These are phyloP conservation scores for Teratosphaeria gauchensis DNA, from an alignment of 2,329 filamentous ascomycete species.

Conservation along the genomic window DNA sequence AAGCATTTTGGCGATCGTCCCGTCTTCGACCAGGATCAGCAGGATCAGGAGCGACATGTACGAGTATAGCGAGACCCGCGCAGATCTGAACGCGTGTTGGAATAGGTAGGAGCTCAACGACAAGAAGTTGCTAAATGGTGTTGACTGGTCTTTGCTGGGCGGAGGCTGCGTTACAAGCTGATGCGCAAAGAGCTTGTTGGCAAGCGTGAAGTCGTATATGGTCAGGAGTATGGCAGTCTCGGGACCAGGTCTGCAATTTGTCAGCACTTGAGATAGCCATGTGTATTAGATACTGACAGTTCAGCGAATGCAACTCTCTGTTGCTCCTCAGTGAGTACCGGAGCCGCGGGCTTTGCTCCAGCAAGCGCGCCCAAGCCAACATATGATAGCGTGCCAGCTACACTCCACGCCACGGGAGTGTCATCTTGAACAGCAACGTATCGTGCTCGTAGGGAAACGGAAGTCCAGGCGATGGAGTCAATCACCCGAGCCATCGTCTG, in stretches of 20 bases:
- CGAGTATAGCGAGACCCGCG: slow-evolving; percentile 69
- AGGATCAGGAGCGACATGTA: slow-evolving; percentile 78
- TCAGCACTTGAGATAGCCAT: slow-evolving; percentile 7
- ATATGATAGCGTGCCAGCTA: slow-evolving; percentile 70
- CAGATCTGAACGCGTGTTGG: slow-evolving; percentile 81
- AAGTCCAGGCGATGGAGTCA: slow-evolving; percentile 63
- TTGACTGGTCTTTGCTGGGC: slow-evolving; percentile 25
- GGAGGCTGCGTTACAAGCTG: slow-evolving; percentile 54
- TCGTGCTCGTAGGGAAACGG: slow-evolving; percentile 55
- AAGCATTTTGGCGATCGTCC: slow-evolving; percentile 68
- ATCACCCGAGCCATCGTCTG: slow-evolving; percentile 74
- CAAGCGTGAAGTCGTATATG: slow-evolving; percentile 85
- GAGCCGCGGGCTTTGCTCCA: slow-evolving; percentile 47
- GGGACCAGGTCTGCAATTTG: slow-evolving; percentile 56
- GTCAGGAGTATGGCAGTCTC: slow-evolving; percentile 73
- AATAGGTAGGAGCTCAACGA: slow-evolving; percentile 87
- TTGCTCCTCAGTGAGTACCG: slow-evolving; percentile 63
- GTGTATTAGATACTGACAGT: slow-evolving; percentile 49
- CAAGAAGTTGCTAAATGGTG: slow-evolving; percentile 65
- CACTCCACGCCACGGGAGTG: slow-evolving; percentile 77
- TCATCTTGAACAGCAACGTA: slow-evolving; percentile 88
- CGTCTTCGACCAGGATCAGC: slow-evolving; percentile 79
- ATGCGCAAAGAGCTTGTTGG: slow-evolving; percentile 91
- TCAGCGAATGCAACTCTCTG: slow-evolving; percentile 71
- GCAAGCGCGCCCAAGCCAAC: slow-evolving; percentile 73